Evolutionary conservation across 495 filamentous ascomycete genomes (phyloP), one percentile per base, ranked within the genome.

Genomic region (Lophiostoma macrostomum): DNA sequence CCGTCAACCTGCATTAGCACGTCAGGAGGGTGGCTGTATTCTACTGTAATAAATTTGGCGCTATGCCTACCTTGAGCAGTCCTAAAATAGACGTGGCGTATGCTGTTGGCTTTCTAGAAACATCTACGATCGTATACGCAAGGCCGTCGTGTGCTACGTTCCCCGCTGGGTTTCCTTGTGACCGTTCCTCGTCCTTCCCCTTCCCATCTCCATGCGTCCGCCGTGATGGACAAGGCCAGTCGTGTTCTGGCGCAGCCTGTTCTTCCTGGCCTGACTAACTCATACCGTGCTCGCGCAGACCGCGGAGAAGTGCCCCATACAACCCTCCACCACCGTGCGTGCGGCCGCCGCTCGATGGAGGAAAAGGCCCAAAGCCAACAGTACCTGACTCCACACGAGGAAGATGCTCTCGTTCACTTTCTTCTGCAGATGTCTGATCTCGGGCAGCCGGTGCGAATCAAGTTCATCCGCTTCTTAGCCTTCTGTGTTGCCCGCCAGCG

Each of bases 391-490:
- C 23, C 27, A 10, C 49, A 8, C 2, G 66, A 70, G 62, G 67
- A 67, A 41, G 54, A 69, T 27, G 65, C 51, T 42, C 16, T 71
- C 22, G 54, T 65, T 34, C 43, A 52, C 16, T 71, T 59, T 46
- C 42, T 69, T 12, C 46, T 69, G 55, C 53, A 50, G 43, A 65
- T 69, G 50, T 42, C 58, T 38, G 29, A 67, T 41, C 50, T 59
- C 30, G 65, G 65, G 32, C 46, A 64, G 20, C 66, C 61, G 25
- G 53, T 70, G n/a, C 58, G 46, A 49, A 56, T 70, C 4, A 70
- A 70, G 61, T 67, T 52, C 31, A 28, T 58, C 18, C 45, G 31
- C 22, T 22, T 13, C 10, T 27, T 57, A 22, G 53, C 53, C 12
- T 43, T 50, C 37, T n/a, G 5, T 35, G 12, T 36, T 19, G 29